Percentiles rank a stretch among this genome's conserved stretches.
These are phyloP conservation scores for Uronychia binucleata DNA, from an alignment of 73 alveolate species.

Conservation along the genomic window DNA sequence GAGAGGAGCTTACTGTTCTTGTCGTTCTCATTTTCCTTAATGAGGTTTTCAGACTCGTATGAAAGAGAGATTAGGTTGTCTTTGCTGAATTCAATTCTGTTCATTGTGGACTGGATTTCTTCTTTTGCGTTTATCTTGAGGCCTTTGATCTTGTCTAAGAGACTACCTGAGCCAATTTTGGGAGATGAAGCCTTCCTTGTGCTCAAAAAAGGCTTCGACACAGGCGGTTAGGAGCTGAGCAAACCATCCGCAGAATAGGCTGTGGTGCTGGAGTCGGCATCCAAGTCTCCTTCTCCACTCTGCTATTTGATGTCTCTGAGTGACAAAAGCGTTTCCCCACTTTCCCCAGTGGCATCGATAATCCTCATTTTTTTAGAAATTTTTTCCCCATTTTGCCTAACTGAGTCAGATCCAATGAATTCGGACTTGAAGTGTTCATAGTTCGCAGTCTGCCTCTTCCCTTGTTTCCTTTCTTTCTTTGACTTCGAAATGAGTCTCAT, in stretches of 20 bases:
- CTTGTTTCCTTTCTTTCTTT: neutral
- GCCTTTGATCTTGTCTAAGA: neutral
- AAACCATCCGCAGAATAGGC: neutral
- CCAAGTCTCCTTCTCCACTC: neutral
- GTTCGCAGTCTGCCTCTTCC: neutral
- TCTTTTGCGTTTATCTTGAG: neutral
- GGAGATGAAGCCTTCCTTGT: neutral
- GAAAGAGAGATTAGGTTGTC: neutral
- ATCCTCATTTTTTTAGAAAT: constrained; percentile 3
- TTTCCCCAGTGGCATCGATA: constrained; percentile 23
- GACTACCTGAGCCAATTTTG: neutral
- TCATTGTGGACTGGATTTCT: neutral
- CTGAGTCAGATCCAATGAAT: neutral
- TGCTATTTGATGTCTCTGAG: neutral
- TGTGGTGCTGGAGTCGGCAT: neutral
- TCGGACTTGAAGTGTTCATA: neutral
- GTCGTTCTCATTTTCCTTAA: neutral
- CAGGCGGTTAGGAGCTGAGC: too few species aligned
- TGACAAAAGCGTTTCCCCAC: neutral
- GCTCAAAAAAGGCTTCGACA: neutral
- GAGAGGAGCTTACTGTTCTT: too few species aligned
- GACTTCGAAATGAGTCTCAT: neutral
- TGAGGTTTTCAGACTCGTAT: neutral
- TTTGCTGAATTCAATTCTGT: neutral
- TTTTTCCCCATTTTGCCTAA: neutral